Percentiles rank a stretch among this genome's conserved stretches.
Evolutionary conservation across 164 flowering plant genomes (phyloP).

Genomic region (Sedum album): DNA sequence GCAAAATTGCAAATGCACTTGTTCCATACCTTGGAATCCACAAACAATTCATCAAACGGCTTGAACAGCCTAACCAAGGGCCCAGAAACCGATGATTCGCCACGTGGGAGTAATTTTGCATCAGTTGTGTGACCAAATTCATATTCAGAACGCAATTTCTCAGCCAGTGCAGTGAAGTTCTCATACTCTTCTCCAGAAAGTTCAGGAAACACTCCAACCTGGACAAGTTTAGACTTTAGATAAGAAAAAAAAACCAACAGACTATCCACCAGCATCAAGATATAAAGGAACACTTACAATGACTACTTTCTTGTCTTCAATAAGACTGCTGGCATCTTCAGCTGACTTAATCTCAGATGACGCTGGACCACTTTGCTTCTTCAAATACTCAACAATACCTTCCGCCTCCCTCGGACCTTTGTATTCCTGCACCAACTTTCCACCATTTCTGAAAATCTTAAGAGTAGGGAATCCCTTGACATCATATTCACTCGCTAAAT

Average conservation of each 20-base stretch:
- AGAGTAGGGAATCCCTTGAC: conserved; percentile 76
- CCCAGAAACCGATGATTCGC: conserved; percentile 58
- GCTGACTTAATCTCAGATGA: conserved; percentile 66
- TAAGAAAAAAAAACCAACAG: not conserved
- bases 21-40: conserved; percentile 59
- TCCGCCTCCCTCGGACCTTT: conserved; percentile 84
- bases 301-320: conserved; percentile 46
- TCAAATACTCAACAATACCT: conserved; percentile 72
- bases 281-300: conserved; percentile 39
- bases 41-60: conserved; percentile 90
- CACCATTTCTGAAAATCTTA: conserved; percentile 77
- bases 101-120: conserved; percentile 77
- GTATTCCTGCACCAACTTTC: conserved; percentile 28
- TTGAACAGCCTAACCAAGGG: conserved; percentile 75
- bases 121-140: conserved; percentile 77
- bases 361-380: conserved; percentile 86
- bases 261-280: not conserved
- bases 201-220: conserved; percentile 87
- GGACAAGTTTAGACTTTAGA: not conserved
- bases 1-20: not conserved
- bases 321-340: conserved; percentile 46
- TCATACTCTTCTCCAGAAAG: conserved; percentile 81
- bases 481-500: conserved; percentile 45
- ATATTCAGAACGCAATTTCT: conserved; percentile 79
- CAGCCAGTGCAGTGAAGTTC: conserved; percentile 53